A percentile compares a stretch with the other conserved stretches of the same genome.
These are phyloP conservation scores for Linnemannia zychae DNA, from an alignment of 192 early-diverging fungal species.

Conservation along the genomic window DNA sequence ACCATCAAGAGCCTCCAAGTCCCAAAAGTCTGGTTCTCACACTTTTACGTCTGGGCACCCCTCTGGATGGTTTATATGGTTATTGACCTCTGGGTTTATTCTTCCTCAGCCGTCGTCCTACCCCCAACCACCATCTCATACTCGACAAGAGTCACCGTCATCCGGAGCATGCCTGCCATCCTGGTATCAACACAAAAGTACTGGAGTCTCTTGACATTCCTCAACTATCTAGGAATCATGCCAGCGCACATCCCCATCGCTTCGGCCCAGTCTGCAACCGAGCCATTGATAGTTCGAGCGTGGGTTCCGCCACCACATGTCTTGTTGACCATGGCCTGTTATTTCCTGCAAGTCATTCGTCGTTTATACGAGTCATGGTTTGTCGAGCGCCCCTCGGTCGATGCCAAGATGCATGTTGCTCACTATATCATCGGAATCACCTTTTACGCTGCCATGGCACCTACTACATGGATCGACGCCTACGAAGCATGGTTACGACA, in stretches of 20 bases:
- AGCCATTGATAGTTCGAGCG: not conserved
- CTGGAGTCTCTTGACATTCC: constrained; percentile 29
- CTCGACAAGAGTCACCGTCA: not conserved
- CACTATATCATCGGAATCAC: constrained; percentile 76
- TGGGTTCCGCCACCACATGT: constrained; percentile 24
- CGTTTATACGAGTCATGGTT: constrained; percentile 64
- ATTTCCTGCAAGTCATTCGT: constrained; percentile 56
- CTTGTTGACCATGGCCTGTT: constrained; percentile 49
- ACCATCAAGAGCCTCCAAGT: constrained; percentile 35
- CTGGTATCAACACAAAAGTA: constrained; percentile 9
- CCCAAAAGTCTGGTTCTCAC: constrained; percentile 65
- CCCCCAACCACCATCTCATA: not conserved
- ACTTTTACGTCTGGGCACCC: constrained; percentile 64
- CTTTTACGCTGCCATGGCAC: constrained; percentile 70
- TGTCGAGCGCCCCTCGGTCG: constrained; percentile 59
- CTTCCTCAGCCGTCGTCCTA: not conserved
- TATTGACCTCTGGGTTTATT: constrained; percentile 30
- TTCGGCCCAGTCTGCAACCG: not conserved
- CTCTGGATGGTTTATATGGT: constrained; percentile 45
- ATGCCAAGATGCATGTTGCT: constrained; percentile 68
- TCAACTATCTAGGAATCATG: constrained; percentile 38
- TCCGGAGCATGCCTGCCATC: not conserved
- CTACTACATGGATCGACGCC: constrained; percentile 66
- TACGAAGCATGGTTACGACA: constrained; percentile 24
- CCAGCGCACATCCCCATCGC: constrained; percentile 17